Conservation (phyloP, 2,329 filamentous ascomycete species). For the Tetracladium maxilliforme region DNA sequence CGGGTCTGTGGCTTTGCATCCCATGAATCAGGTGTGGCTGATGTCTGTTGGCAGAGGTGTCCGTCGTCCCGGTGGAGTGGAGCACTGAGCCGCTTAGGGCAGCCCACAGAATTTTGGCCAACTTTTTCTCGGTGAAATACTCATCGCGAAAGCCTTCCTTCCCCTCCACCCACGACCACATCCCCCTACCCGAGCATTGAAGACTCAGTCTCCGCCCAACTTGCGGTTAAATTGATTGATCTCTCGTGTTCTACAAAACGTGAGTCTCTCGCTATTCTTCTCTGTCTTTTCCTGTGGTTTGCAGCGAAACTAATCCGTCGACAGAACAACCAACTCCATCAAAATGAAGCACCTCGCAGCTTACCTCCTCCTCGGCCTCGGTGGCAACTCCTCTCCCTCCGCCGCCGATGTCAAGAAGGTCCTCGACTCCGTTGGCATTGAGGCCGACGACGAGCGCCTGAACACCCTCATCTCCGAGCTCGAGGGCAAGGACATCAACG, state of each 20-base stretch:
- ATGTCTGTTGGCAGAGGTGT: too few relatives aligned
- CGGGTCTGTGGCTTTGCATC: too few relatives aligned
- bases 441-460: constrained; percentile 81
- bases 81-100: too few relatives aligned
- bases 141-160: too few relatives aligned
- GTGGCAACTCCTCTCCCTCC: constrained; percentile 80
- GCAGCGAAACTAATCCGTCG: constrained; percentile 1
- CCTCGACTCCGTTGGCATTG: constrained; percentile 86
- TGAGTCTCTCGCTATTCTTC: constrained; percentile 6
- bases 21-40: too few relatives aligned
- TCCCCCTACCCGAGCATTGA: constrained; percentile 39
- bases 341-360: constrained; percentile 99
- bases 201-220: constrained; percentile 98
- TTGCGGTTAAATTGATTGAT: constrained; percentile 99
- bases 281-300: neutral
- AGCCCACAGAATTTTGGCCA: too few relatives aligned
- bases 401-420: constrained; percentile 77
- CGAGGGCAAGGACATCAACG: constrained; percentile 80
- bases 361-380: constrained; percentile 93
- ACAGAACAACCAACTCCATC: constrained; percentile 25
- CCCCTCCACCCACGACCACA: neutral
- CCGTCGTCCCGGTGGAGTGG: too few relatives aligned
- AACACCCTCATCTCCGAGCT: constrained; percentile 80
- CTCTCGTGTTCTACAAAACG: constrained; percentile 50
- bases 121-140: too few relatives aligned